Evolutionary conservation across 306 rosid species (phyloP).

Genomic region (Lathyrus sativus): DNA sequence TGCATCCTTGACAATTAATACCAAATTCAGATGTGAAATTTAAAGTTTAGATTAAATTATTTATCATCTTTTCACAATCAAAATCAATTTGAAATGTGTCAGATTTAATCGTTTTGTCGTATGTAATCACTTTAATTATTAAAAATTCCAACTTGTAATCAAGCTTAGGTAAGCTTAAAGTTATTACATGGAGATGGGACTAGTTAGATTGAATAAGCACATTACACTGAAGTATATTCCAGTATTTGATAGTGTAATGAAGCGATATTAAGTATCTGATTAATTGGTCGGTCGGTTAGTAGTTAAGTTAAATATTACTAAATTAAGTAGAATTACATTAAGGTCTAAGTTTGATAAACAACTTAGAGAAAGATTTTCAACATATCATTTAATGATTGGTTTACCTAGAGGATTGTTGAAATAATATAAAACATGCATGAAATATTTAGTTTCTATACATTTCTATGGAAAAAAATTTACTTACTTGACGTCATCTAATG

Average conservation of each 20-base stretch:
- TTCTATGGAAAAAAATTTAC: background rate
- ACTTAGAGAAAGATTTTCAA: constrained; percentile 41
- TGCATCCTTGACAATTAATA: constrained; percentile 13
- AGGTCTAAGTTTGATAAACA: constrained; percentile 73
- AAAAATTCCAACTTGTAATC: constrained; percentile 17
- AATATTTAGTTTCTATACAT: background rate
- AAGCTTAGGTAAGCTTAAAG: constrained; percentile 36
- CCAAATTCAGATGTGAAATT: constrained; percentile 30
- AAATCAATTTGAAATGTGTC: constrained; percentile 21
- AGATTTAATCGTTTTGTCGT: constrained; percentile 9
- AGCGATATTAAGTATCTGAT: constrained; percentile 38
- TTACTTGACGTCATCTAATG: background rate
- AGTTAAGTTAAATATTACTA: constrained; percentile 31
- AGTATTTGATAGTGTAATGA: constrained; percentile 21
- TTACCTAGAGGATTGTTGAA: constrained; percentile 30
- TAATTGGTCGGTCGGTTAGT: constrained; percentile 46
- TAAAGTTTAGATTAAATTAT: background rate
- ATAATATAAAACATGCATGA: background rate
- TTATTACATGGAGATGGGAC: constrained; percentile 23
- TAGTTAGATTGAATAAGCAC: background rate
- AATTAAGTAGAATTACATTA: constrained; percentile 33
- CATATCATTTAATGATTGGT: constrained; percentile 26
- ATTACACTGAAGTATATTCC: constrained; percentile 31
- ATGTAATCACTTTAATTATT: constrained; percentile 26
- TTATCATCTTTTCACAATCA: constrained; percentile 4